phyloP scores from a whole-genome alignment of 208 protist genomes.

The Leishmania braziliensis region DNA sequence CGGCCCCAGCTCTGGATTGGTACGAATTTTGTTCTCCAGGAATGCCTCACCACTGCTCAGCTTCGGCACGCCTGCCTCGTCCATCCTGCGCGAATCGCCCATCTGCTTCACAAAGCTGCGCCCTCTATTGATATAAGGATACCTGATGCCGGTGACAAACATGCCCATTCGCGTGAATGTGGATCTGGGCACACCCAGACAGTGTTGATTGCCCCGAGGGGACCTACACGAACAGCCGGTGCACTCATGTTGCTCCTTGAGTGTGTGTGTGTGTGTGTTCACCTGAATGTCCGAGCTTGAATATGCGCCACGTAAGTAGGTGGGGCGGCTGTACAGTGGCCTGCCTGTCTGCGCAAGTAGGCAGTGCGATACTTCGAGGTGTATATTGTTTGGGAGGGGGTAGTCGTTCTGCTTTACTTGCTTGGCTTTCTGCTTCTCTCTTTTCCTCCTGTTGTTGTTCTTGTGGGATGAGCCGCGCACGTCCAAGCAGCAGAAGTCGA shows the following conservation, averaged over 20 bases:
- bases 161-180: constrained; percentile 38
- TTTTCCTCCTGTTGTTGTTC: neutral
- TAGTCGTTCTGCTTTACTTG: no score
- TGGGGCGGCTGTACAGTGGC: neutral
- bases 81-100: constrained; percentile 22
- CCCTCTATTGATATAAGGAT: constrained; percentile 35
- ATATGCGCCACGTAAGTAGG: no score
- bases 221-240: constrained; percentile 48
- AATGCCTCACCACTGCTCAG: constrained; percentile 34
- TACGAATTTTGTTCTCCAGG: constrained; percentile 42
- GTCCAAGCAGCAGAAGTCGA: neutral
- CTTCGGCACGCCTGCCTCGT: constrained; percentile 7
- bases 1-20: constrained; percentile 51
- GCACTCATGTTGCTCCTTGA: constrained; percentile 4
- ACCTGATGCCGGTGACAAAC: constrained; percentile 50
- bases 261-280: neutral
- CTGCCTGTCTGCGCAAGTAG: neutral
- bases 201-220: constrained; percentile 57
- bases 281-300: neutral
- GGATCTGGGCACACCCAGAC: constrained; percentile 44
- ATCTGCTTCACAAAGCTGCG: constrained; percentile 41
- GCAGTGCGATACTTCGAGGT: neutral
- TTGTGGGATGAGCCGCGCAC: neutral
- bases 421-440: neutral
- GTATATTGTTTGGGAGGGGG: neutral